A percentile compares a stretch with the other conserved stretches of the same genome.
Evolutionary conservation across 2,329 filamentous ascomycete species (phyloP).

Genomic region (Epichloe typhina): DNA sequence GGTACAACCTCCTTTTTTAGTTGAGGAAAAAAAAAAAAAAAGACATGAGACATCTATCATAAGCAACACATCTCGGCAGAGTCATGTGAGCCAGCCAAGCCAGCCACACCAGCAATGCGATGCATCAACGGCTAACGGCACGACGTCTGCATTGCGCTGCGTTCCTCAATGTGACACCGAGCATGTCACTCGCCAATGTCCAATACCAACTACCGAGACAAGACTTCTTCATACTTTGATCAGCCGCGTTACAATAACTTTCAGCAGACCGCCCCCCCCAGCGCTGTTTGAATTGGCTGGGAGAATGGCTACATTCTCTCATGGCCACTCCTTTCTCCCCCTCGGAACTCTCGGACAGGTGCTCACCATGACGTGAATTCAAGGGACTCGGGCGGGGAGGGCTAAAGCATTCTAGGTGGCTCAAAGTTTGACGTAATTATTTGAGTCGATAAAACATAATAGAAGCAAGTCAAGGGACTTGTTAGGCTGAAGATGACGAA

Average conservation of each 20-base stretch:
- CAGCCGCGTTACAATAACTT: too few species aligned
- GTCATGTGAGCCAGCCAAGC: constrained; percentile 3
- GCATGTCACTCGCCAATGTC: background rate
- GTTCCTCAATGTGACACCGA: background rate
- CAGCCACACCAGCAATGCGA: background rate
- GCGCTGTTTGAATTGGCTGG: too few species aligned
- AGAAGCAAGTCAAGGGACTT: background rate
- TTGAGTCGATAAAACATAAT: background rate
- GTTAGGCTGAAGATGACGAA: too few species aligned
- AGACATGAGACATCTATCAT: background rate
- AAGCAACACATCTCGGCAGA: background rate
- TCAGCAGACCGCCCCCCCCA: too few species aligned
- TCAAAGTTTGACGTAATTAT: too few species aligned
- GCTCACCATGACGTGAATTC: background rate
- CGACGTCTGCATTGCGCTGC: background rate
- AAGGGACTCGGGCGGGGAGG: background rate
- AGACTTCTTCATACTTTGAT: background rate
- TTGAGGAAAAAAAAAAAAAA: background rate
- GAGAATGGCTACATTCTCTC: too few species aligned
- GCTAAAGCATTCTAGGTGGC: background rate
- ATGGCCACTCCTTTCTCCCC: background rate
- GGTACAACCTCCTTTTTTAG: background rate
- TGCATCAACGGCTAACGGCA: too few species aligned
- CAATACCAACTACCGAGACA: background rate
- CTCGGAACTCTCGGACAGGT: background rate